phyloP scores from a whole-genome alignment of 306 rosid species.

The Trifolium repens region DNA sequence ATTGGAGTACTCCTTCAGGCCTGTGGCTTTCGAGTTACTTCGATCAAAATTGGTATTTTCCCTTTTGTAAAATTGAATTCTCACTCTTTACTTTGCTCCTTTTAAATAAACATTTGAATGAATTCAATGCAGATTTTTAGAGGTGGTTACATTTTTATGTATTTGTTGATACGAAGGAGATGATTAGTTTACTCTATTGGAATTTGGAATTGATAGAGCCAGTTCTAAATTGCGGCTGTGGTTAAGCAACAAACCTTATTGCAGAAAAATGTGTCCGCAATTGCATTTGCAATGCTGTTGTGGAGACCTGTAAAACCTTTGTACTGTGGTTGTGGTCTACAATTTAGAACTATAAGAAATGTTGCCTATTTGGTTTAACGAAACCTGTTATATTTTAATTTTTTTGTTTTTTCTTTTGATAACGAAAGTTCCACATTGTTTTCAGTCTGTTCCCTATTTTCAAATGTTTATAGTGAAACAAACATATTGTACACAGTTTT shows the following conservation, averaged over 20 bases:
- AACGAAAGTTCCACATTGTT: not conserved
- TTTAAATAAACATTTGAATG: not conserved
- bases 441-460: not conserved
- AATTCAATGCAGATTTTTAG: not conserved
- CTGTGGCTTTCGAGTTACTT: constrained; percentile 84
- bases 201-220: constrained; percentile 17
- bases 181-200: not conserved
- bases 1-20: constrained; percentile 78
- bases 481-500: not conserved
- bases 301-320: too few species aligned
- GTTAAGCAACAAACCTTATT: too few species aligned
- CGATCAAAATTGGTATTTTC: constrained; percentile 79
- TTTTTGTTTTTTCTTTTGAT: constrained; percentile 4
- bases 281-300: too few species aligned
- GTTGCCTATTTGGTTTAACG: not conserved
- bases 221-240: not conserved
- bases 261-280: too few species aligned
- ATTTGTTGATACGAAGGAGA: not conserved
- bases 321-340: too few species aligned
- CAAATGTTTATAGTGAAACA: not conserved
- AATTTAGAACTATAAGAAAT: not conserved
- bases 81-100: not conserved
- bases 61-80: constrained; percentile 9
- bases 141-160: not conserved
- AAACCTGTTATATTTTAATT: not conserved